A percentile compares a stretch with the other conserved stretches of the same genome.
These are phyloP conservation scores for Microcyclospora tardicrescens DNA, from an alignment of 2,329 filamentous ascomycete genomes.

Conservation along the genomic window DNA sequence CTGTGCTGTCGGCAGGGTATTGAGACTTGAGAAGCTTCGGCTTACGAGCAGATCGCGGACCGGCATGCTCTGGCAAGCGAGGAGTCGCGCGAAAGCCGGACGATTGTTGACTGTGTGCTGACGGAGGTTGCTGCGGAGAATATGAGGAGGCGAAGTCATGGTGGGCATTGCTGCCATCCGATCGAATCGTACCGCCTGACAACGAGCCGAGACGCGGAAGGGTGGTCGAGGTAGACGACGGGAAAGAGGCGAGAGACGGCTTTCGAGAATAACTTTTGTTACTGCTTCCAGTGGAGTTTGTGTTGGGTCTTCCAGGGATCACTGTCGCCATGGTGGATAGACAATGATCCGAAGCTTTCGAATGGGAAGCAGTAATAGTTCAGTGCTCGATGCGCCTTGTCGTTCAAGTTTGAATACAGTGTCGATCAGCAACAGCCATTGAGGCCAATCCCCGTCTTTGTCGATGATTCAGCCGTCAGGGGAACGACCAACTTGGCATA, in stretches of 20 bases:
- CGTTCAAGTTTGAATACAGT: too few species aligned
- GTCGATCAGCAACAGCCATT: too few species aligned
- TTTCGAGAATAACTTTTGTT: conserved; percentile 9
- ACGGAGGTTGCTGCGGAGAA: background rate
- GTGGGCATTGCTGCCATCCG: conserved; percentile 1
- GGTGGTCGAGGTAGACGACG: conserved; percentile 6
- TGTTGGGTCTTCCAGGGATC: conserved; percentile 18
- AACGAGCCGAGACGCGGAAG: background rate
- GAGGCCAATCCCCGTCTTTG: too few species aligned
- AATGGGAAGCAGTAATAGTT: too few species aligned
- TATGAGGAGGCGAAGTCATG: background rate
- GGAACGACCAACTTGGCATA: too few species aligned
- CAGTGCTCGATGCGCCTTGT: too few species aligned
- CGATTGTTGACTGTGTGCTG: background rate
- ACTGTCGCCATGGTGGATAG: conserved; percentile 17
- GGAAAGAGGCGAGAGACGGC: conserved; percentile 20
- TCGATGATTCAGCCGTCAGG: too few species aligned
- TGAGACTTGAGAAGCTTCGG: conserved; percentile 29
- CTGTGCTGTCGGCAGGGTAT: conserved; percentile 33
- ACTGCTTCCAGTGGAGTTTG: conserved; percentile 13
- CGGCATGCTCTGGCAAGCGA: background rate
- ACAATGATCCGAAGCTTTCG: too few species aligned
- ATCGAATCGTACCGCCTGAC: conserved; percentile 1
- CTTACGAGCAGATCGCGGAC: background rate
- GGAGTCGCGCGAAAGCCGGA: background rate